phyloP scores from a whole-genome alignment of 495 filamentous ascomycete species.

The Aspergillus carlsbadensis region DNA sequence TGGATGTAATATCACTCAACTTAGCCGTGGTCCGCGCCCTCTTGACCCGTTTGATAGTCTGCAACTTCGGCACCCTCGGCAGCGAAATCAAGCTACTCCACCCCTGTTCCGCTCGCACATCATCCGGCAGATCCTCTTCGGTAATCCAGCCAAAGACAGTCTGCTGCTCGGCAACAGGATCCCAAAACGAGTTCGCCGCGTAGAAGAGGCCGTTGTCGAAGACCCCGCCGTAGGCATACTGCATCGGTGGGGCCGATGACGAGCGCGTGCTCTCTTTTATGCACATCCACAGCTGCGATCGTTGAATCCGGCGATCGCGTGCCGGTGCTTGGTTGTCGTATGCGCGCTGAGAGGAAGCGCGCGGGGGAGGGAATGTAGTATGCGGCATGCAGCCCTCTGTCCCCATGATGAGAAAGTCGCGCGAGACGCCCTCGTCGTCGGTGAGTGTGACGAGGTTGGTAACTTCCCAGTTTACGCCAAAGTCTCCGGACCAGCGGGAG shows the following conservation, averaged over 20 bases:
- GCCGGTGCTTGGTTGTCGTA: background rate
- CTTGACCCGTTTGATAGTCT: slow-evolving; percentile 27
- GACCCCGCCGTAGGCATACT: slow-evolving; percentile 30
- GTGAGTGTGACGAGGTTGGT: slow-evolving; percentile 47
- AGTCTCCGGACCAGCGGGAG: slow-evolving; percentile 48
- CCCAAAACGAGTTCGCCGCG: slow-evolving; percentile 41
- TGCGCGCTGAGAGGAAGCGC: background rate
- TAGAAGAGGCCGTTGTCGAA: slow-evolving; percentile 41
- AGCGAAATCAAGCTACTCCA: slow-evolving; percentile 43
- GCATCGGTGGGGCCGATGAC: background rate
- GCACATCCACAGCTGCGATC: slow-evolving; percentile 39
- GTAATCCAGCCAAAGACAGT: slow-evolving; percentile 41
- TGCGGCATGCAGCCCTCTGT: background rate
- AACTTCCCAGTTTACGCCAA: slow-evolving; percentile 60
- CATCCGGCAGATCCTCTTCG: slow-evolving; percentile 38
- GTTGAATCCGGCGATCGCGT: background rate
- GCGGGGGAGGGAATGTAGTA: too few species aligned
- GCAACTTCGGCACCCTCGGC: slow-evolving; percentile 27
- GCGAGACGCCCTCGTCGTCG: slow-evolving; percentile 31
- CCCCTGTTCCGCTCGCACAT: slow-evolving; percentile 33
- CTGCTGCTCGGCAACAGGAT: slow-evolving; percentile 26
- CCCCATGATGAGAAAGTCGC: slow-evolving; percentile 18
- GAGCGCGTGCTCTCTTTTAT: slow-evolving; percentile 14
- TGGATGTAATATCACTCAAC: slow-evolving; percentile 34
- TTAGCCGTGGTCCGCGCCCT: slow-evolving; percentile 27